Evolutionary conservation across 352 stramenopile genomes (phyloP), one percentile per base, ranked within the genome.

Genomic region (Phytophthora pisi): DNA sequence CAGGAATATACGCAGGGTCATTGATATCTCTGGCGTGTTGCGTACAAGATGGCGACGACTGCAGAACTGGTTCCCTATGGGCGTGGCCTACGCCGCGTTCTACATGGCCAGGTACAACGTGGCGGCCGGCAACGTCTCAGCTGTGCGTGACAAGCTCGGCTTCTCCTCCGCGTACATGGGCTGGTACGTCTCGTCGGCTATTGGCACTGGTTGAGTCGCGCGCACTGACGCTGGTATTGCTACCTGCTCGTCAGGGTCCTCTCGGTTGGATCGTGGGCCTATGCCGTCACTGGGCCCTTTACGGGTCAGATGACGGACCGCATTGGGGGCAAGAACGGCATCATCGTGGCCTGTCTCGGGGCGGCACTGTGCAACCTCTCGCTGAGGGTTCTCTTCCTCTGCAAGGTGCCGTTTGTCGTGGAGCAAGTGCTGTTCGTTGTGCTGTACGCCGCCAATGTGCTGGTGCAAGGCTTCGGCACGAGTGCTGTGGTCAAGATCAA

Each of bases 81-180:
- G 85, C 36, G 61, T 91, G 13, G 82, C 82, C 28, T 90, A 93
- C 61, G 81, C 84, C 2, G 81, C 82, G 23, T 93, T 93, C 69
- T 91, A 93, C 76, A 93, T 90, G 84, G 81, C 84, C 34, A 72
- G 84, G n/a, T 93, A 93, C 64, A 83, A 91, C 49, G 84, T 93
- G 16, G 74, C 81, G 15, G 85, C 84, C 0, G 85, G 85, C 34
- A 93, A 93, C 62, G 74, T 93, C n/a, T 75, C 75, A 28, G 69
- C 68, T 0, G 70, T 91, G 18, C 82, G 82, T 24, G 72, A 81
- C 51, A 47, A 77, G 30, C 66, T 93, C 40, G 72, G 77, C 28
- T 90, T 86, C 64, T 88, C 85, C 6, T 85, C 82, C 10, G 72
- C 77, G 26, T 90, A 88, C 71, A 90, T 91, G 81, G 85, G 82